Conservation (phyloP, 2,329 filamentous ascomycete species). For the Hypoxylon sp. region DNA sequence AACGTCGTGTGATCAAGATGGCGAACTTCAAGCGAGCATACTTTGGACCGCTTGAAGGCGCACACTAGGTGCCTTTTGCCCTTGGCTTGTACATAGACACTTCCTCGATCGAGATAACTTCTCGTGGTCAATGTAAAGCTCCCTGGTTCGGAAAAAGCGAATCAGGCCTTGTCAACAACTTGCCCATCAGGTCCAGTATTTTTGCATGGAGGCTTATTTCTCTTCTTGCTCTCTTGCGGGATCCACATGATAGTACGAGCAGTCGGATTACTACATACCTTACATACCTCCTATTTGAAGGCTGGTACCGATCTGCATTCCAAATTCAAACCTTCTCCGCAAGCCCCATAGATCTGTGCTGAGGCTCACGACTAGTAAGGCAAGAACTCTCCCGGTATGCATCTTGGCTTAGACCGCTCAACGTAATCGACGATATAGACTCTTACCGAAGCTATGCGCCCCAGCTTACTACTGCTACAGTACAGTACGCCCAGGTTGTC, state of each 20-base stretch:
- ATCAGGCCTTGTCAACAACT: constrained; percentile 29
- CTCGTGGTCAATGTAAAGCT: constrained; percentile 37
- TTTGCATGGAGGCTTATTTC: constrained; percentile 25
- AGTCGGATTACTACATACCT: constrained; percentile 42
- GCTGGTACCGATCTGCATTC: constrained; percentile 43
- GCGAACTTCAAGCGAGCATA: constrained; percentile 36
- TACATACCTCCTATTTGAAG: constrained; percentile 40
- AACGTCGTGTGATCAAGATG: constrained; percentile 40
- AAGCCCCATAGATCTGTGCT: constrained; percentile 38
- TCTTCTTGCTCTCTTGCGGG: constrained; percentile 22
- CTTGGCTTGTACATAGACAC: constrained; percentile 46
- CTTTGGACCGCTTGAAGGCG: constrained; percentile 31
- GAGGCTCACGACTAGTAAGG: constrained; percentile 45
- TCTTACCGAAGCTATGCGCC: constrained; percentile 38
- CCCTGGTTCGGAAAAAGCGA: constrained; percentile 31
- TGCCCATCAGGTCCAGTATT: constrained; percentile 18
- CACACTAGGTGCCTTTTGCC: constrained; percentile 30
- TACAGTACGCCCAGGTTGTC: constrained; percentile 35
- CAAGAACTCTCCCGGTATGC: constrained; percentile 25
- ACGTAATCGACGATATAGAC: constrained; percentile 28
- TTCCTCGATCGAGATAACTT: constrained; percentile 32
- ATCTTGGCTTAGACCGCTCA: constrained; percentile 35
- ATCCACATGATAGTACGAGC: constrained; percentile 30
- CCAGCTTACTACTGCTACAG: constrained; percentile 43
- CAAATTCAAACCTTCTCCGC: constrained; percentile 39